These are phyloP conservation scores for Trichoderma sp. DNA, from an alignment of 2,329 filamentous ascomycete genomes.

Conservation along the genomic window DNA sequence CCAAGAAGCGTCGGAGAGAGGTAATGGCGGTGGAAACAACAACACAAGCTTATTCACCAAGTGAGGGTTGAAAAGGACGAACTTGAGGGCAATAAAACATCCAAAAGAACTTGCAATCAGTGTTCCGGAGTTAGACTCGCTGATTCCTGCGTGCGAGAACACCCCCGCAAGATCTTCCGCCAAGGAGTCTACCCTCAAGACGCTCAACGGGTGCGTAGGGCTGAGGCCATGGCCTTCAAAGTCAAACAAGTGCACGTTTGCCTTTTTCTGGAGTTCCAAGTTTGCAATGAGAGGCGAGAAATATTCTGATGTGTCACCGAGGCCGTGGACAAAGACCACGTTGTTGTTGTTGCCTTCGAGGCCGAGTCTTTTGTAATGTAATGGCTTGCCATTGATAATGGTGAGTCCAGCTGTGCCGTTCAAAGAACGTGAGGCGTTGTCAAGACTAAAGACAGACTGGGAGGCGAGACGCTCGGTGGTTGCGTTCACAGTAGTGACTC, in stretches of 20 bases:
- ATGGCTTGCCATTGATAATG: not conserved
- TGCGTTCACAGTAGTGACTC: not conserved
- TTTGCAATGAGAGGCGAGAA: not conserved
- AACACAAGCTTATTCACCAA: not conserved
- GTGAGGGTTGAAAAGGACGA: not conserved
- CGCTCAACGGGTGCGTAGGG: conserved; percentile 9
- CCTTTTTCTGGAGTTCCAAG: not conserved
- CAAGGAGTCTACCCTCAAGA: conserved; percentile 4
- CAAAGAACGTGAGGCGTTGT: not conserved
- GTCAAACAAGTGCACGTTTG: conserved; percentile 6
- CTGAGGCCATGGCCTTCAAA: conserved; percentile 14
- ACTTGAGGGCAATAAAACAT: not conserved
- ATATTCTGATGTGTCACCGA: not conserved
- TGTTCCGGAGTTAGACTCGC: not conserved
- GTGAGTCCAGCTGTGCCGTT: not conserved
- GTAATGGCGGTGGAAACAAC: not conserved
- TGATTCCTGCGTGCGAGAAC: not conserved
- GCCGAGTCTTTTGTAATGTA: not conserved
- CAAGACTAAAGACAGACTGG: not conserved
- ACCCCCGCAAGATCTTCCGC: not conserved
- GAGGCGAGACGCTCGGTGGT: not conserved
- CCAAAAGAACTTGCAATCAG: not conserved
- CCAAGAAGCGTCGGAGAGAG: too few relatives aligned
- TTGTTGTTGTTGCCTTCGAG: not conserved
- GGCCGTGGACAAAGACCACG: not conserved